These are phyloP conservation scores for Tremellales sp. DNA, from an alignment of 1,284 basidiomycete genomes.

Conservation along the genomic window DNA sequence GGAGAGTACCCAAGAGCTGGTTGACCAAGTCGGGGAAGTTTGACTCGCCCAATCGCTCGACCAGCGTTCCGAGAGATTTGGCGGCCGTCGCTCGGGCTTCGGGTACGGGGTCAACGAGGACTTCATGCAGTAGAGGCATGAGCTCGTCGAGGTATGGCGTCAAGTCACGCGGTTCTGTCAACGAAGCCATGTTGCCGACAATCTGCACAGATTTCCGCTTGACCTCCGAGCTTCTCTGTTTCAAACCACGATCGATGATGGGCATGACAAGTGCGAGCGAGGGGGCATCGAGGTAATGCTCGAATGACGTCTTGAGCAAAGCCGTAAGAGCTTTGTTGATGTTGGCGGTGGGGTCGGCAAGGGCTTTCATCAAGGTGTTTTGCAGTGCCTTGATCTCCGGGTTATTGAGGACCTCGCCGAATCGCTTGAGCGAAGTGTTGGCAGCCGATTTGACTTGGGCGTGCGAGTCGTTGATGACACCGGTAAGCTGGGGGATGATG, in stretches of 20 bases:
- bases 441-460: conserved; percentile 91
- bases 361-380: conserved; percentile 86
- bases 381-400: conserved; percentile 92
- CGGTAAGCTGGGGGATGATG: conserved; percentile 91
- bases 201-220: conserved; percentile 97
- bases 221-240: conserved; percentile 85
- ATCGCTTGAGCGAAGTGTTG: conserved; percentile 94
- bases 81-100: conserved; percentile 96
- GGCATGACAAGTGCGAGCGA: conserved; percentile 96
- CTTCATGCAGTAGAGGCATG: conserved; percentile 85
- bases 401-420: conserved; percentile 93
- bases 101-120: conserved; percentile 91
- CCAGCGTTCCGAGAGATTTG: conserved; percentile 93
- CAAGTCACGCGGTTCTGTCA: conserved; percentile 95
- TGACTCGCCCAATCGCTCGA: conserved; percentile 90
- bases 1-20: conserved; percentile 81
- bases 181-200: conserved; percentile 89
- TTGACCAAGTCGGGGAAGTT: conserved; percentile 96
- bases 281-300: conserved; percentile 97
- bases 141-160: conserved; percentile 88
- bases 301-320: conserved; percentile 90
- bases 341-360: conserved; percentile 87
- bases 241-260: conserved; percentile 88
- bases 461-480: conserved; percentile 94
- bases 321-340: conserved; percentile 78